Base-by-base conservation (phyloP, 1,284 basidiomycete genomes). In the Afroboletus lepidellus region DNA sequence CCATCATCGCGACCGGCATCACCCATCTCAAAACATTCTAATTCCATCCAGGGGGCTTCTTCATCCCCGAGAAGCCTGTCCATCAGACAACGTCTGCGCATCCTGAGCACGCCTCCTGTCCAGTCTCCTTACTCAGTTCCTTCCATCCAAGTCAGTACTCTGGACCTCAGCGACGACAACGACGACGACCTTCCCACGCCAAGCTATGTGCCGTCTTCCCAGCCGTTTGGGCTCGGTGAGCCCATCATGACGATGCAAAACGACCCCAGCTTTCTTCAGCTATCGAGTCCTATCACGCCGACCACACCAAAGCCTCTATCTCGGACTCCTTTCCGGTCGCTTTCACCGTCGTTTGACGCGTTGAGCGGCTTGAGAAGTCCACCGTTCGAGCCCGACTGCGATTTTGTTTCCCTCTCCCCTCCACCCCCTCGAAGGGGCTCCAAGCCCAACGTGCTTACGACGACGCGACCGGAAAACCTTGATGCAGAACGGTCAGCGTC, bases 21-120 rank as follows among this genome's bases (percentile, higher is more conserved):
- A 23, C 6, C 43, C 50, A 27, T 59, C 47, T 49, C 56, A 45
- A 48, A 51, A 27, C 39, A 39, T 27, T 20, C 42, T 18, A 51
- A 25, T n/a, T 12, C 39, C 27, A 27, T 16, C 76, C 20, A 60
- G 20, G 38, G 41, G 7, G 12, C 50, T 53, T 51, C 64, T 39
- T 46, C 64, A 11, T 47, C 66, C 60, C 44, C 67, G 48, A 72
- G 74, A 21, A 71, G 72, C 37, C 63, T 76, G 3, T 78, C 81
- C 13, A 60, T 87, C 54, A 79, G 77, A 60, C 79, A 80, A 56
- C 80, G 86, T 41, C 62, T 87, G 41, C 81, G 85, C 36, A 81
- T 83, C 53, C 75, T 81, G 49, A 87, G 84, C 49, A 56, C 51
- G 8, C 65, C 65, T 38, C 45, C 53, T 24, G 13, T 38, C 8